These are phyloP conservation scores for Wickerhamomyces sydowiorum DNA, from an alignment of 805 yeast genomes.

Conservation along the genomic window DNA sequence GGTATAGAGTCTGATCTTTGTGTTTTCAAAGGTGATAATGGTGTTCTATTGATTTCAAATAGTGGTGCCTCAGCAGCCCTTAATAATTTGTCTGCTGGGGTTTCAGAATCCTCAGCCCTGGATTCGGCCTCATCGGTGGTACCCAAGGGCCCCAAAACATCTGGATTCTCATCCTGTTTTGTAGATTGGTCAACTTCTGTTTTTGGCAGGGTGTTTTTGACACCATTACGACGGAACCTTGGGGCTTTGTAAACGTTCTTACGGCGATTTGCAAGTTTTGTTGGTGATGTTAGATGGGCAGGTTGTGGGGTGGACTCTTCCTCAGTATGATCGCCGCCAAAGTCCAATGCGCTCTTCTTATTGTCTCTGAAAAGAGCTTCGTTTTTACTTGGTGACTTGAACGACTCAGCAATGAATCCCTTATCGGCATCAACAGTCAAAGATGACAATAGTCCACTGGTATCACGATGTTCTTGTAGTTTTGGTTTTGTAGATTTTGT, in stretches of 20 bases:
- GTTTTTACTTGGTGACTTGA: constrained; percentile 21
- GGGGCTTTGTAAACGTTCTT: constrained; percentile 42
- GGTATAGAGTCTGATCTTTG: not conserved
- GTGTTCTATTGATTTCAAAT: constrained; percentile 35
- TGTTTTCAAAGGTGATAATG: constrained; percentile 19
- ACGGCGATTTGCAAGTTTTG: constrained; percentile 31
- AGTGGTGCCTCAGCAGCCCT: constrained; percentile 50
- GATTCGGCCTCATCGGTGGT: constrained; percentile 25
- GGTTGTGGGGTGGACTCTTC: constrained; percentile 6
- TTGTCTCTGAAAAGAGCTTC: constrained; percentile 30
- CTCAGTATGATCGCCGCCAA: not conserved
- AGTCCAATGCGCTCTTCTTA: constrained; percentile 1
- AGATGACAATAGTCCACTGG: constrained; percentile 32
- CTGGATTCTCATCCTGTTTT: constrained; percentile 16
- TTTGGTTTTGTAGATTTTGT: not conserved
- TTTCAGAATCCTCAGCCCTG: constrained; percentile 24
- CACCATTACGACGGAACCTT: constrained; percentile 32
- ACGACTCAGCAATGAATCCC: constrained; percentile 11
- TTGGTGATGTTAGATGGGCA: constrained; percentile 25
- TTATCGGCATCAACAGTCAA: constrained; percentile 33
- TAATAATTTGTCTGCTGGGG: constrained; percentile 29
- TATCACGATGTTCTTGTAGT: constrained; percentile 9
- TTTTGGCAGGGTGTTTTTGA: not conserved
- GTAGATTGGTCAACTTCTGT: constrained; percentile 15
- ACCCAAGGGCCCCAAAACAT: constrained; percentile 28